phyloP scores from a whole-genome alignment of 768 basidiomycete species.

The Lepiota venenata region DNA sequence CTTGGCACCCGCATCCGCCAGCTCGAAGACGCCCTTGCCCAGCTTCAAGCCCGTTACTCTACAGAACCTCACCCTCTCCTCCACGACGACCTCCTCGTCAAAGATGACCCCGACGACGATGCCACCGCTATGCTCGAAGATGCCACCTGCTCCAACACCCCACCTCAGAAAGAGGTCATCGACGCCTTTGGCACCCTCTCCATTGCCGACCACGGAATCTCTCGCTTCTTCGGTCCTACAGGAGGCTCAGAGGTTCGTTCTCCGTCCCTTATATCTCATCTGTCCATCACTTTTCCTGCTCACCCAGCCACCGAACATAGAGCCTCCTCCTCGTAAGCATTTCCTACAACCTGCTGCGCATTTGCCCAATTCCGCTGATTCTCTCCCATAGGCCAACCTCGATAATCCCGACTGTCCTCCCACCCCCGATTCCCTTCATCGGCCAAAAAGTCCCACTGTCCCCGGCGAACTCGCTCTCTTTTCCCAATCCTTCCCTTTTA shows the following conservation, averaged over 20 bases:
- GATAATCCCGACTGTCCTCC: slow-evolving; percentile 19
- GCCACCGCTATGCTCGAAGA: slow-evolving; percentile 24
- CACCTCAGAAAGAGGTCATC: slow-evolving; percentile 34
- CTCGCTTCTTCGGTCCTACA: slow-evolving; percentile 65
- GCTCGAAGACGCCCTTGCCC: slow-evolving; percentile 58
- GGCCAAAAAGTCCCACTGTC: slow-evolving; percentile 15
- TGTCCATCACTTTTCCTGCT: background rate
- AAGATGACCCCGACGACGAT: slow-evolving; percentile 25
- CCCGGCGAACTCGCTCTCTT: slow-evolving; percentile 40
- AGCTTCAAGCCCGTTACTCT: slow-evolving; percentile 47
- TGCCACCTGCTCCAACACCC: slow-evolving; percentile 5
- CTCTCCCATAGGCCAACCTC: slow-evolving; percentile 23
- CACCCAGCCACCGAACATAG: background rate
- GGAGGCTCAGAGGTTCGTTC: slow-evolving; percentile 63
- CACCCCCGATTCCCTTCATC: slow-evolving; percentile 20
- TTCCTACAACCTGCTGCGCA: slow-evolving; percentile 13
- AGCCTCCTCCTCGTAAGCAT: slow-evolving; percentile 24
- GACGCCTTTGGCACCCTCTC: slow-evolving; percentile 60
- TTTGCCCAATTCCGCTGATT: slow-evolving; percentile 8
- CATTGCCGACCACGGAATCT: slow-evolving; percentile 56
- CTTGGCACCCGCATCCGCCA: slow-evolving; percentile 53
- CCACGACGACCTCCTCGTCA: slow-evolving; percentile 44
- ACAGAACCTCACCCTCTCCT: slow-evolving; percentile 59
- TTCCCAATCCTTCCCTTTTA: slow-evolving; percentile 62
- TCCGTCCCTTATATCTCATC: slow-evolving; percentile 1